Base-by-base conservation (phyloP, 306 rosid genomes). In the Quercus aquifolioides region DNA sequence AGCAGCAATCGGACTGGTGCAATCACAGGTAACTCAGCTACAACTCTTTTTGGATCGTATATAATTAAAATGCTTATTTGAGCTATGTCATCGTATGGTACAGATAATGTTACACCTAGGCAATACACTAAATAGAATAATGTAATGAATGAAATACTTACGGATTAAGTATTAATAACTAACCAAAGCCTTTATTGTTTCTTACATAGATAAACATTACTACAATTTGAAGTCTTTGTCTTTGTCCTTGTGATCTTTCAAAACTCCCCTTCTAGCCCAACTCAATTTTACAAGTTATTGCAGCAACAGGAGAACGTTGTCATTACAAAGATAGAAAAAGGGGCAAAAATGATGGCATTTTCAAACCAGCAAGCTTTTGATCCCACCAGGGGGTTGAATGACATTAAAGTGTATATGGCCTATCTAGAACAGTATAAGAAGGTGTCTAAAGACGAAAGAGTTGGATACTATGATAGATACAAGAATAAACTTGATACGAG, bases 401-500 rank as follows among this genome's bases (percentile, higher is more conserved):
- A 8, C 0, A 0, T 59, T 18, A 94, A 94, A 77, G 68, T 38
- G 74, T 1, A 9, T 2, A 89, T 92, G 96, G 88, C 89, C 14
- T 1, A 62, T 1, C 54, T 94, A 10, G 98, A 90, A 83, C 86
- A 86, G 94, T 94, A 92, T 84, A 92, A 89, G 81, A 86, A 76
- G 64, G 4, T 5, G 0, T 73, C 81, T 1, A 86, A 89, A 49
- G 58, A 3, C 0, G 0, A 1, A 0, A 9, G 30, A 0, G 17
- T 30, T 43, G 97, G 92, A 25, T 92, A 92, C 83, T 89, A 92
- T 52, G 98, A 92, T 78, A 55, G 77, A 55, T 90, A 77, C 90
- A 92, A 83, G 79, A 83, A 38, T 0, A 38, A 0, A 0, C 6
- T 3, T 0, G 4, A 38, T 8, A 3, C 1, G 4, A 0, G 25